Conservation (phyloP, 306 rosid species). For the Citrullus colocynthis region DNA sequence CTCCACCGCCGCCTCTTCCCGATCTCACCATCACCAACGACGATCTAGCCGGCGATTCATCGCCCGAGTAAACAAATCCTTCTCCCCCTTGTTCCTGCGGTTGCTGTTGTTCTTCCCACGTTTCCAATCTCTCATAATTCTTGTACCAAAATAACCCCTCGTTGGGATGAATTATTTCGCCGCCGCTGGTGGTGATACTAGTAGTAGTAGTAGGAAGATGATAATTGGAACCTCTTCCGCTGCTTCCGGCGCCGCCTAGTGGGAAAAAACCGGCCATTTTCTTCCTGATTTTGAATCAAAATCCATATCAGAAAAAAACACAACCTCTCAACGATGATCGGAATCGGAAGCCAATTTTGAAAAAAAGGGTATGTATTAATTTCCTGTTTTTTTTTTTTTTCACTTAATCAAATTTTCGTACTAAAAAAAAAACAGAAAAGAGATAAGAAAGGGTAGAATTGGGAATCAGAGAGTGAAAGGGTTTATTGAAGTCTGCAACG, state of each 20-base stretch:
- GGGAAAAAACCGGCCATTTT: conserved; percentile 53
- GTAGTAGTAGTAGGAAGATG: conserved; percentile 2
- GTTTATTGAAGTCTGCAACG: conserved; percentile 1
- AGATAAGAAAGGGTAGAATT: neutral
- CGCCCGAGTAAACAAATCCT: conserved; percentile 21
- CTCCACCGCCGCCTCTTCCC: conserved; percentile 12
- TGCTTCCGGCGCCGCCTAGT: conserved; percentile 23
- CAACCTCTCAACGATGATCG: neutral
- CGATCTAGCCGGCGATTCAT: conserved; percentile 41
- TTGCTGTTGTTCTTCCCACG: conserved; percentile 15
- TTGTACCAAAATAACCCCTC: conserved; percentile 41
- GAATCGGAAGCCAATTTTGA: neutral
- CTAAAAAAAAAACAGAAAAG: neutral
- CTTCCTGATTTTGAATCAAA: conserved; percentile 25
- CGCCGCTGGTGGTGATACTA: neutral
- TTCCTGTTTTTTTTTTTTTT: neutral
- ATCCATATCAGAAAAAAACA: conserved; percentile 42
- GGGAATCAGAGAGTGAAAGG: neutral
- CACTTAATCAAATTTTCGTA: neutral
- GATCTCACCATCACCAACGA: conserved; percentile 22
- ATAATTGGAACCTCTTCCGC: conserved; percentile 17
- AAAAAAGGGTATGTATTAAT: neutral
- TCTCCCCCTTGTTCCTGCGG: conserved; percentile 14
- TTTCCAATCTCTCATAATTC: conserved; percentile 33
- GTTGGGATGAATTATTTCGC: neutral